Percentiles rank a stretch among this genome's conserved stretches.
Conservation (phyloP, 495 filamentous ascomycete species). For the Podospora conica region DNA sequence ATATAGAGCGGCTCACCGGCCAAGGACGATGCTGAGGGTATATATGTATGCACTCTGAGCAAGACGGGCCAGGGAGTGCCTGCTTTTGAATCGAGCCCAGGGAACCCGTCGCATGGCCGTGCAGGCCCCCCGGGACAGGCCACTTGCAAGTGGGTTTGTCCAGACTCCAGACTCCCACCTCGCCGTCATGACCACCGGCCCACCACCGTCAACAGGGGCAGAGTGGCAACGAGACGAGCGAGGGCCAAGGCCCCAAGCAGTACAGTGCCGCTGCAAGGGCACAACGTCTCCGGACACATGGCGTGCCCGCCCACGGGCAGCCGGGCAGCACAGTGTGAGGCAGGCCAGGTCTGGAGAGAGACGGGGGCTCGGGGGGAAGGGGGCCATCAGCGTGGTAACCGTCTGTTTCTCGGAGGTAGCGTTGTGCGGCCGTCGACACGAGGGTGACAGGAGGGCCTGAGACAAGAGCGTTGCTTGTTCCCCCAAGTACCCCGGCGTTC, state of each 20-base stretch:
- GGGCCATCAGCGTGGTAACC: constrained; percentile 8
- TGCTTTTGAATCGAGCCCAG: constrained; percentile 17
- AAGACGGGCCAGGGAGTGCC: constrained; percentile 16
- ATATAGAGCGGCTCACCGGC: constrained; percentile 23
- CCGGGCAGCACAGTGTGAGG: constrained; percentile 8
- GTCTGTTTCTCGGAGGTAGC: constrained; percentile 15
- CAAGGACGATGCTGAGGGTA: constrained; percentile 23
- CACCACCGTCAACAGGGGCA: constrained; percentile 3
- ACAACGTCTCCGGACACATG: constrained; percentile 12
- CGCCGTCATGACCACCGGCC: not conserved
- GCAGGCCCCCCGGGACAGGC: not conserved
- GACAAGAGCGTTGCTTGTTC: constrained; percentile 18
- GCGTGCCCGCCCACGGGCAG: not conserved
- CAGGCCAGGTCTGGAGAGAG: not conserved
- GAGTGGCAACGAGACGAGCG: constrained; percentile 8
- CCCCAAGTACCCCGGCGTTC: constrained; percentile 6
- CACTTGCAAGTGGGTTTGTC: constrained; percentile 14
- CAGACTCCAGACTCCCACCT: constrained; percentile 1
- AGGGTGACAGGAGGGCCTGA: constrained; percentile 25
- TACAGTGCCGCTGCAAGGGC: not conserved
- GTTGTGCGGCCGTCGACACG: constrained; percentile 15
- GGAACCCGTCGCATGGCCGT: not conserved
- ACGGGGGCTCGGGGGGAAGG: not conserved
- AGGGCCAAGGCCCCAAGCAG: constrained; percentile 2
- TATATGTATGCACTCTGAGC: constrained; percentile 24